phyloP scores from a whole-genome alignment of 192 early-diverging fungal species.

The Rhizoclosmatium globosum region DNA sequence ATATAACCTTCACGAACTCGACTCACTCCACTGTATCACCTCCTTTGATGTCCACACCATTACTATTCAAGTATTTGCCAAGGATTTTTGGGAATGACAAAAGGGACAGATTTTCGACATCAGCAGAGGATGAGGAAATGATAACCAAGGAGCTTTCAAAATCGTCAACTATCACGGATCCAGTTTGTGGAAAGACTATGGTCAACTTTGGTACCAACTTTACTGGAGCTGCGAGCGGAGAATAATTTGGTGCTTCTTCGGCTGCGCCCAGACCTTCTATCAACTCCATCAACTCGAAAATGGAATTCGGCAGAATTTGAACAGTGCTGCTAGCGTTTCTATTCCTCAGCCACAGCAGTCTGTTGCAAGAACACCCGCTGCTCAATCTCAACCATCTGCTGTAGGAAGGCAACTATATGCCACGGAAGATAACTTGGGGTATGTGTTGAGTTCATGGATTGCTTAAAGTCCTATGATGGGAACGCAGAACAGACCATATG shows the following conservation, averaged over 20 bases:
- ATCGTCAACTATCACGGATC: constrained; percentile 81
- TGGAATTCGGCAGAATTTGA: not conserved
- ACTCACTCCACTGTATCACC: too few species aligned
- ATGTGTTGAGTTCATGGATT: constrained; percentile 47
- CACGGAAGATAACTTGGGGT: constrained; percentile 66
- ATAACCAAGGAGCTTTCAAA: constrained; percentile 83
- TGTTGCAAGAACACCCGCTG: too few species aligned
- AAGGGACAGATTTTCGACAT: constrained; percentile 85
- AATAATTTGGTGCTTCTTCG: constrained; percentile 3
- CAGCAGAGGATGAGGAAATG: constrained; percentile 80
- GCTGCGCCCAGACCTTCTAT: too few species aligned
- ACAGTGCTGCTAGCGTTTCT: not conserved
- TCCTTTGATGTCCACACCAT: too few species aligned
- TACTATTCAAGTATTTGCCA: constrained; percentile 93
- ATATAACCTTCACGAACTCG: constrained; percentile 83
- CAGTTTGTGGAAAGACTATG: constrained; percentile 86
- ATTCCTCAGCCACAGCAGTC: not conserved
- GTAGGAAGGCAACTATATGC: constrained; percentile 43
- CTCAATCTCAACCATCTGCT: too few species aligned
- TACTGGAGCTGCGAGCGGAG: constrained; percentile 52
- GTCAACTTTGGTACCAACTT: constrained; percentile 74
- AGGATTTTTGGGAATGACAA: constrained; percentile 88
- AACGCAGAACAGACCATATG: constrained; percentile 91
- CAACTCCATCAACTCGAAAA: too few species aligned
- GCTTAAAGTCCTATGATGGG: constrained; percentile 75